phyloP scores from a whole-genome alignment of 257 asterid genomes.

The Knoxia roxburghii region DNA sequence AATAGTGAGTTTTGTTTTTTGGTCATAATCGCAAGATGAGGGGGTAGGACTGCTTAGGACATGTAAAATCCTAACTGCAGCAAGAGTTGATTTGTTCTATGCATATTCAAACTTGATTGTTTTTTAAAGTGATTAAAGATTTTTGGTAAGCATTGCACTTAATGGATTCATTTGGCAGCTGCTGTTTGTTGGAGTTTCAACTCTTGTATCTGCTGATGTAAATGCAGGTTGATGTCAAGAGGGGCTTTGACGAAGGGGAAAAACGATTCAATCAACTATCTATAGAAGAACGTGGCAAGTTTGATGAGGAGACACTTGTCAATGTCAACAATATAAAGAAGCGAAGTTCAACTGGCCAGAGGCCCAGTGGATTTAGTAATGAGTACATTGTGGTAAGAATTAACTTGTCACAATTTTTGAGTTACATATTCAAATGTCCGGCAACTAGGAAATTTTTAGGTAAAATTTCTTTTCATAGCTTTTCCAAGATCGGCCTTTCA shows the following conservation, averaged over 20 bases:
- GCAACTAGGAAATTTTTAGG: not conserved
- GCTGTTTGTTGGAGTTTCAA: not conserved
- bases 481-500: not conserved
- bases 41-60: too few relatives aligned
- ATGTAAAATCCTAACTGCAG: not conserved
- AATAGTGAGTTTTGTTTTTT: not conserved
- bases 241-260: constrained; percentile 74
- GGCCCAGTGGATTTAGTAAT: constrained; percentile 65
- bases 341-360: constrained; percentile 48
- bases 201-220: constrained; percentile 13
- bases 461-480: not conserved
- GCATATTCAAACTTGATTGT: not conserved
- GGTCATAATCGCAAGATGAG: not conserved
- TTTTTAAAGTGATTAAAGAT: not conserved
- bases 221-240: constrained; percentile 74
- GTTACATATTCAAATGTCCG: not conserved
- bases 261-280: constrained; percentile 74
- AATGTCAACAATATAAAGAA: constrained; percentile 79
- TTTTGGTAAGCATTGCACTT: too few relatives aligned
- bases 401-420: not conserved
- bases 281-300: constrained; percentile 93
- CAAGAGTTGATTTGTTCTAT: not conserved
- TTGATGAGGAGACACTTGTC: constrained; percentile 96
- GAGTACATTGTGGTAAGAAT: constrained; percentile 91
- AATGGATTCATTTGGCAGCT: not conserved